A percentile compares a stretch with the other conserved stretches of the same genome.
phyloP scores from a whole-genome alignment of 768 basidiomycete species.

The Naganishia friedmannii region DNA sequence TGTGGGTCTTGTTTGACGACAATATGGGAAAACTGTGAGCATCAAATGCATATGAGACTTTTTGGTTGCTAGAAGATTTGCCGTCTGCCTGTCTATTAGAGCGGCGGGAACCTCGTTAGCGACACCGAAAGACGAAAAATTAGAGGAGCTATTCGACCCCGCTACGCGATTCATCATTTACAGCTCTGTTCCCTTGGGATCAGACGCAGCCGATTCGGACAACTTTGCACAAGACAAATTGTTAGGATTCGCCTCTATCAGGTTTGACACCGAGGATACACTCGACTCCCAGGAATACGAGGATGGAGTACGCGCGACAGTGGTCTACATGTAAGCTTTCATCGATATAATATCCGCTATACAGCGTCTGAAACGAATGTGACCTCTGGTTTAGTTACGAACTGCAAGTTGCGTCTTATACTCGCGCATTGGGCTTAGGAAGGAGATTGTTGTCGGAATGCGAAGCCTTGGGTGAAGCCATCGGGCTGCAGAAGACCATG shows the following conservation, averaged over 20 bases:
- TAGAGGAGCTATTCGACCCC: constrained; percentile 13
- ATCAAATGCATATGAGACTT: not conserved
- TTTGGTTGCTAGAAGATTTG: not conserved
- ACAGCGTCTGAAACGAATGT: not conserved
- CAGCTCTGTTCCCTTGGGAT: not conserved
- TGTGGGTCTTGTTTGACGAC: constrained; percentile 2
- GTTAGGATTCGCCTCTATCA: constrained; percentile 13
- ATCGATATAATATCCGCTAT: not conserved
- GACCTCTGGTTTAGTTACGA: not conserved
- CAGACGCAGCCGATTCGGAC: not conserved
- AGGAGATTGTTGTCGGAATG: not conserved
- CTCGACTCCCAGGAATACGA: constrained; percentile 17
- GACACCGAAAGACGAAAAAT: constrained; percentile 2
- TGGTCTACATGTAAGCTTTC: constrained; percentile 4
- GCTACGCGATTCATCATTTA: constrained; percentile 4
- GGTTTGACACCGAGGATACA: constrained; percentile 20
- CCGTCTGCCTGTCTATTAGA: not conserved
- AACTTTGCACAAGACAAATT: not conserved
- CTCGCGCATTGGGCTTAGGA: not conserved
- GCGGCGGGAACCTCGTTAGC: constrained; percentile 13
- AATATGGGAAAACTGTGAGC: constrained; percentile 14
- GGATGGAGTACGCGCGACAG: constrained; percentile 7
- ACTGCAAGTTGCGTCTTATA: constrained; percentile 5
- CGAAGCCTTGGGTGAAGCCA: constrained; percentile 8
- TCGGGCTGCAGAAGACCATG: constrained; percentile 18